These are phyloP conservation scores for Teratosphaeria pseudoeucalypti DNA, from an alignment of 2,329 filamentous ascomycete species.

Conservation along the genomic window DNA sequence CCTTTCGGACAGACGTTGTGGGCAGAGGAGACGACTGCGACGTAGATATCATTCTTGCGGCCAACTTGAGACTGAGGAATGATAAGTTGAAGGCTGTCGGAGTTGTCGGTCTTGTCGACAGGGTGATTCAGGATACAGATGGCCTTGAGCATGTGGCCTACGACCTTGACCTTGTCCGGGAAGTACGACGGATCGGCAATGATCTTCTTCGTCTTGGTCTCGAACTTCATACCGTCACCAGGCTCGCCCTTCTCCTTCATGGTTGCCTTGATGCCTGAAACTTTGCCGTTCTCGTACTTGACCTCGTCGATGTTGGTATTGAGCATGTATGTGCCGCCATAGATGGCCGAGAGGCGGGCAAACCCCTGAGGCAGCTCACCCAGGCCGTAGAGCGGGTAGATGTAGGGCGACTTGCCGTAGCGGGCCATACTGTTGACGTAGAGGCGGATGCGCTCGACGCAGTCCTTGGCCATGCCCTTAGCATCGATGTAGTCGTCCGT, in stretches of 20 bases:
- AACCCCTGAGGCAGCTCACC: constrained; percentile 97
- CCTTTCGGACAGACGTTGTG: constrained; percentile 99
- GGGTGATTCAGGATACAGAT: constrained; percentile 98
- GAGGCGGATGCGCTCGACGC: constrained; percentile 82
- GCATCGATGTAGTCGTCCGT: constrained; percentile 76
- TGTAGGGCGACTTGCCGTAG: constrained; percentile 98
- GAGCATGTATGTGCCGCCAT: constrained; percentile 98
- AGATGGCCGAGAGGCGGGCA: constrained; percentile 92
- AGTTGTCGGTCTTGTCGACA: constrained; percentile 75
- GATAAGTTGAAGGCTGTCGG: constrained; percentile 87
- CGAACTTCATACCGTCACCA: constrained; percentile 72
- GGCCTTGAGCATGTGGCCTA: constrained; percentile 84
- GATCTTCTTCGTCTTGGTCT: constrained; percentile 93
- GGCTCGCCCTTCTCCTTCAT: constrained; percentile 79
- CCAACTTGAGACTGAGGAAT: constrained; percentile 96
- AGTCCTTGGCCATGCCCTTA: constrained; percentile 65
- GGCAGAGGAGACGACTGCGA: constrained; percentile 86
- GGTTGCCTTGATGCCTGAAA: constrained; percentile 92
- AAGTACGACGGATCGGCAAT: constrained; percentile 97
- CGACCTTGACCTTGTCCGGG: constrained; percentile 73
- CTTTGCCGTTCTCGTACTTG: constrained; percentile 67
- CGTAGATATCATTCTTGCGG: constrained; percentile 95
- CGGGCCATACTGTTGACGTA: constrained; percentile 97
- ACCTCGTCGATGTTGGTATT: constrained; percentile 92
- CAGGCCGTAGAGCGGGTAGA: constrained; percentile 96